phyloP scores from a whole-genome alignment of 441 rosid genomes.

The Populus hybrid region DNA sequence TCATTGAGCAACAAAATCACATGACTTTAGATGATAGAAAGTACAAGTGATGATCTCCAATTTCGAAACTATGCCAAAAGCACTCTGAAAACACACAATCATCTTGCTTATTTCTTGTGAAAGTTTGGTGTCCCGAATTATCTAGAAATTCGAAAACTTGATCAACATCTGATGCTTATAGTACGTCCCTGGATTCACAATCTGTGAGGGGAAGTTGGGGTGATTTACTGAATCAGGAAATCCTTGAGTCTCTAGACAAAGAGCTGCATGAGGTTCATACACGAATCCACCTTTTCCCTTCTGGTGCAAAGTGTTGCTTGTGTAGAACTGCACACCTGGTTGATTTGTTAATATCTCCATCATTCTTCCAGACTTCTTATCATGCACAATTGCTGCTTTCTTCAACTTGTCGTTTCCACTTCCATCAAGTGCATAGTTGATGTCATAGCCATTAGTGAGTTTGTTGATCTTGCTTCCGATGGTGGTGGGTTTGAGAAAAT shows the following conservation, averaged over 20 bases:
- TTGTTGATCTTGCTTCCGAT: constrained; percentile 45
- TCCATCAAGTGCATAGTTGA: constrained; percentile 61
- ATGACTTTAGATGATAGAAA: too few species aligned
- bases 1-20: too few species aligned
- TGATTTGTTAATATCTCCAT: constrained; percentile 61
- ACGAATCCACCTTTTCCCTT: constrained; percentile 73
- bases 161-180: constrained; percentile 59
- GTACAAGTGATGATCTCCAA: too few species aligned
- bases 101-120: not conserved
- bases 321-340: constrained; percentile 81
- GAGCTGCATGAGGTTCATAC: constrained; percentile 53
- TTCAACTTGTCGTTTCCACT: constrained; percentile 23
- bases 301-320: constrained; percentile 37
- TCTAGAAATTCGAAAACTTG: constrained; percentile 30
- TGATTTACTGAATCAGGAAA: constrained; percentile 72
- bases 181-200: constrained; percentile 40
- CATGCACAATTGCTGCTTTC: constrained; percentile 46
- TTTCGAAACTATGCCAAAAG: too few species aligned
- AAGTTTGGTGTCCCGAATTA: not conserved
- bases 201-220: constrained; percentile 65
- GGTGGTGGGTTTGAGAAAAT: constrained; percentile 47
- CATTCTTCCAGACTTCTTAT: constrained; percentile 49
- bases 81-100: not conserved
- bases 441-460: constrained; percentile 65
- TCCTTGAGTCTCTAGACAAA: constrained; percentile 79